Evolutionary conservation across 352 stramenopile species (phyloP), one percentile per base, ranked within the genome.

Genomic region (Phytopythium oedochilum): DNA sequence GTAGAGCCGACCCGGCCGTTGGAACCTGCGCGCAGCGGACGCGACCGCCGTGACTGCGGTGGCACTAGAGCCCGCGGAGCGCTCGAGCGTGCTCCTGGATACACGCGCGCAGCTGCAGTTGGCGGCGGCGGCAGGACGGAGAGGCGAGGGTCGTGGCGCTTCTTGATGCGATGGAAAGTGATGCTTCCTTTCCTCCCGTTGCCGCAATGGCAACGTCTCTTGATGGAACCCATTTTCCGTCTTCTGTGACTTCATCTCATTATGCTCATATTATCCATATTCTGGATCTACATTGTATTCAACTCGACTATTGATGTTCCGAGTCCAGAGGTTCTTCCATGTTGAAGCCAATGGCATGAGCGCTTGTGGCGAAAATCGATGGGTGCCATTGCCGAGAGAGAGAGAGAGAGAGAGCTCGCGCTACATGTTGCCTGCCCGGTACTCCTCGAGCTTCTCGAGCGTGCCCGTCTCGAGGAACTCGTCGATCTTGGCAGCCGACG

Each of bases 391-490:
- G n/a, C n/a, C n/a, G n/a, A n/a, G n/a, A n/a, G n/a, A n/a, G n/a
- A n/a, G n/a, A n/a, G n/a, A n/a, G n/a, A 32, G 7, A 12, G 42
- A 11, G 14, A 36, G 28, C 6, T 2, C 2, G 18, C 32, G 26
- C 60, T 83, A 90, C 74, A 91, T 78, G 55, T 94, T 92, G 17
- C 84, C 84, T 64, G 80, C 84, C 14, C 84, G 82, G 59, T 89
- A 94, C 52, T 96, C 82, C 50, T 96, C 83, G 34, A 96, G 75
- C 48, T 70, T 85, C 51, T 73, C 64, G 28, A 96, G 70, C 17
- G 81, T 94, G 42, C 84, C 86, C 0, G 83, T 89, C 55, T 92
- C 79, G 10, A 96, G 49, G 52, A 91, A 94, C 60, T 96, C 86
- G 49, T 96, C 86, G 55, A 96, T 94, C 66, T 91, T 92, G 29